phyloP scores from a whole-genome alignment of 257 asterid species.

The Nyctanthes arbortristis region DNA sequence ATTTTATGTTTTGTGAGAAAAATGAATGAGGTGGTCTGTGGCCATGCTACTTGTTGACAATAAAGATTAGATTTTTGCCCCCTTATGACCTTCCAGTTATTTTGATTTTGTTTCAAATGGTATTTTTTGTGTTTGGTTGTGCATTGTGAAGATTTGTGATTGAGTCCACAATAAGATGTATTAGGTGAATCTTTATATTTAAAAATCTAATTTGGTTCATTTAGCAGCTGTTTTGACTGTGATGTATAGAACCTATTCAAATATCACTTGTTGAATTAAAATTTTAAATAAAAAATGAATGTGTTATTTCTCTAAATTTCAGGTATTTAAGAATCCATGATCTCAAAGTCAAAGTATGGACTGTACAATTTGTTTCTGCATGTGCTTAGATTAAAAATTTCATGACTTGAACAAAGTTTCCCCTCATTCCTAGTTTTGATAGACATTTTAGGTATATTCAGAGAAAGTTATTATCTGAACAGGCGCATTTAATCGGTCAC shows the following conservation, averaged over 20 bases:
- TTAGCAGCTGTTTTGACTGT: conserved; percentile 10
- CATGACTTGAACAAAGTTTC: too few species aligned
- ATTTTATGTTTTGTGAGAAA: background rate
- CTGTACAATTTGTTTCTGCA: too few species aligned
- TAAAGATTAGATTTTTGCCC: background rate
- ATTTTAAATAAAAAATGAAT: background rate
- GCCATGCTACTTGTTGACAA: conserved; percentile 7
- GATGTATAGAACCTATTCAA: conserved; percentile 13
- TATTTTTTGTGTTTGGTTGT: background rate
- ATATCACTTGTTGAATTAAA: conserved; percentile 24
- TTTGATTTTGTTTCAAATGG: background rate
- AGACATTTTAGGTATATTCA: too few species aligned
- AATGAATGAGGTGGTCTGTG: background rate
- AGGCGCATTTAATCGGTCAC: too few species aligned
- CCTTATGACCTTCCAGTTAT: background rate
- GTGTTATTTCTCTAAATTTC: conserved; percentile 10
- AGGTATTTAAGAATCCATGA: too few species aligned
- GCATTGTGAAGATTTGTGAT: background rate
- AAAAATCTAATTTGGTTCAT: too few species aligned
- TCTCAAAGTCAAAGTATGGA: too few species aligned
- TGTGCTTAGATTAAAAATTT: too few species aligned
- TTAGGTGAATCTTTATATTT: conserved; percentile 18
- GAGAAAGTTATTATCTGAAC: too few species aligned
- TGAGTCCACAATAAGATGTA: conserved; percentile 1
- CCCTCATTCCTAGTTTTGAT: too few species aligned